Base-by-base conservation (phyloP, 225 moss, liverwort and hornwort genomes). In the Physcomitrium patens region DNA sequence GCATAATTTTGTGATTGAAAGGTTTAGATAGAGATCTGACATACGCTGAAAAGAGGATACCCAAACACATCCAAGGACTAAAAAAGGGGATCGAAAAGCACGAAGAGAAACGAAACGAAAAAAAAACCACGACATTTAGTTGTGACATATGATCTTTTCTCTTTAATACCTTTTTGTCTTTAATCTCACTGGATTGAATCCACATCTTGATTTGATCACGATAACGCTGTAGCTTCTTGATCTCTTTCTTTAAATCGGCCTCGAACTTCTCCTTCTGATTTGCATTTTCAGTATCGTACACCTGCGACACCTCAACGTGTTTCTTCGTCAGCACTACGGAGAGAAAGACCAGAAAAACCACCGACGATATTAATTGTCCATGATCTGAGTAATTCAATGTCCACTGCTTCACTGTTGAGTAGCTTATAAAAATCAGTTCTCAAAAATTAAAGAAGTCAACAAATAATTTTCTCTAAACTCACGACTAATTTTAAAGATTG, bases 181-280 rank as follows among this genome's bases (percentile, higher is more conserved):
- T 97, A 75, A 97, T 97, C 73, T 97, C 96, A 80, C 96, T 97
- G 41, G 94, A 94, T 82, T 97, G 96, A 60, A 97, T 97, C 96
- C 96, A 97, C 87, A 94, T 93, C 92, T 97, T 97, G 69, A 97
- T 97, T 81, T 97, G 96, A 65, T 97, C 96, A 70, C 96, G 89
- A 85, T 94, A 97, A 57, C 96, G 89, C 70, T 97, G 96, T 44
- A 97, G 80, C 83, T 97, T 97, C 85, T 97, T 97, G 57, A 97
- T 97, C 76, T 97, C 96, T 68, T 97, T 97, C 83, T 97, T 97
- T 27, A 97, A 83, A 76, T 97, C 96, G 23, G 96, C 92, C 83
- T 94, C 96, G 66, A 94, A 94, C 69, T 97, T 94, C 83, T 97
- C 94, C 82, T 94, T 97, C 68, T 97, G 96, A 75, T 97, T 97